These are phyloP conservation scores for Scheffersomyces titani DNA, from an alignment of 1,139 yeast species.

Conservation along the genomic window DNA sequence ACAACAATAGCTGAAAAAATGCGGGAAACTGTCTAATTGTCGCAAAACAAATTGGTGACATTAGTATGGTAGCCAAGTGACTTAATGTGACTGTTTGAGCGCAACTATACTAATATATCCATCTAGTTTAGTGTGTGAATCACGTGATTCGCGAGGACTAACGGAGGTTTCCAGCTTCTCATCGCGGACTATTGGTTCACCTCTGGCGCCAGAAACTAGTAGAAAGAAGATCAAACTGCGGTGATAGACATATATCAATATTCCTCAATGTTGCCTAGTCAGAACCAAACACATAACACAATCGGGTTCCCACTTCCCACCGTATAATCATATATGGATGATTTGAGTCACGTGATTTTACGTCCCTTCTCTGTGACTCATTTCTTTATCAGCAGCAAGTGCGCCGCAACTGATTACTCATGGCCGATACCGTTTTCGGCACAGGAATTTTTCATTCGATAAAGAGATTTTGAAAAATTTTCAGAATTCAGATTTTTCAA, in stretches of 20 bases:
- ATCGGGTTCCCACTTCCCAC: background rate
- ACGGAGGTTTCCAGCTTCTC: background rate
- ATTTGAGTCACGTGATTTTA: background rate
- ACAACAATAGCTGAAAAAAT: background rate
- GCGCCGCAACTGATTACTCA: constrained; percentile 1
- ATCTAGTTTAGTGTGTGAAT: background rate
- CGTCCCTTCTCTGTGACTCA: background rate
- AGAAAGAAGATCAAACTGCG: background rate
- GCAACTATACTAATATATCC: background rate
- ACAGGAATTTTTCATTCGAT: background rate
- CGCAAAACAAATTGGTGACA: background rate
- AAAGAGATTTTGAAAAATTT: background rate
- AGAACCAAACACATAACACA: background rate
- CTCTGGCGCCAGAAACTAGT: background rate
- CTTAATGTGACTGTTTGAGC: background rate
- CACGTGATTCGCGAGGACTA: background rate
- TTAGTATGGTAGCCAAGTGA: background rate
- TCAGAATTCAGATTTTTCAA: background rate
- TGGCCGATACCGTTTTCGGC: background rate
- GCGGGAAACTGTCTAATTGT: background rate
- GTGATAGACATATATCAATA: background rate
- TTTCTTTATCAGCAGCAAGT: background rate
- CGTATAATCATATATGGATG: background rate
- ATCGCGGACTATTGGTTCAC: background rate
- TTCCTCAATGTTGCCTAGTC: background rate